Conservation (phyloP, 208 protist species). For the Crithidia acanthocephali region DNA sequence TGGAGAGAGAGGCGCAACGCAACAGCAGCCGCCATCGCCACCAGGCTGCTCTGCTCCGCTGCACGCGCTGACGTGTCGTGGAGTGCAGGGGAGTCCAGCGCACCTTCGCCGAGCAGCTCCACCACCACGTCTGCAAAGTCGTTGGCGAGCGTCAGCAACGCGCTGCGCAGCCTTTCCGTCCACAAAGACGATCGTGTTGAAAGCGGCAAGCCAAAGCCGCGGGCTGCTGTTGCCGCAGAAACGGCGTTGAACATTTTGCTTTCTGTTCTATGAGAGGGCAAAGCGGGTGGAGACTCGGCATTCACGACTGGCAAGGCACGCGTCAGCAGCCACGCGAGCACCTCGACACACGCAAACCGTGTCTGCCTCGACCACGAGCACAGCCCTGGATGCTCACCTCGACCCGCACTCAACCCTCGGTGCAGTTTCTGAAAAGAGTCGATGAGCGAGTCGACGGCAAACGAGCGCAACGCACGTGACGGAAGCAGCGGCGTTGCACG, state of each 20-base stretch:
- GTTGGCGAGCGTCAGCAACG: neutral
- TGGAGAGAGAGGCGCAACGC: conserved; percentile 10
- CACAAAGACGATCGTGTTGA: neutral
- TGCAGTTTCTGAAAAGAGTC: conserved; percentile 7
- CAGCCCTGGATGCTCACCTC: neutral
- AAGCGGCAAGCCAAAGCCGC: neutral
- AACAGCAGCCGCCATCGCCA: neutral
- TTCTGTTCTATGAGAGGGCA: too few species aligned
- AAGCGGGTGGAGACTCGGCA: neutral
- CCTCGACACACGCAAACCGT: neutral
- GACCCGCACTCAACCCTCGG: neutral
- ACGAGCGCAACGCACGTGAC: neutral
- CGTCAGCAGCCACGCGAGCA: conserved; percentile 19
- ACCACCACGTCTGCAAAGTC: neutral
- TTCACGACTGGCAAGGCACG: conserved; percentile 1
- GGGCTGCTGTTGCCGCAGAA: neutral
- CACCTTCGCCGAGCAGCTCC: neutral
- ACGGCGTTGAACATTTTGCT: too few species aligned
- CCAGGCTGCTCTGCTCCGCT: neutral
- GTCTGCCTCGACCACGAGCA: neutral
- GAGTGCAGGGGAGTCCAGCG: too few species aligned
- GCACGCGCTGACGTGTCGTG: neutral
- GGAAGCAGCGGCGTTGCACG: conserved; percentile 16
- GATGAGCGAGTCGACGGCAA: conserved; percentile 6
- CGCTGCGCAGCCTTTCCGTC: conserved; percentile 2